A percentile compares a stretch with the other conserved stretches of the same genome.
Conservation (phyloP, 2,329 filamentous ascomycete genomes). For the Aspergillus pseudoglaucus region DNA sequence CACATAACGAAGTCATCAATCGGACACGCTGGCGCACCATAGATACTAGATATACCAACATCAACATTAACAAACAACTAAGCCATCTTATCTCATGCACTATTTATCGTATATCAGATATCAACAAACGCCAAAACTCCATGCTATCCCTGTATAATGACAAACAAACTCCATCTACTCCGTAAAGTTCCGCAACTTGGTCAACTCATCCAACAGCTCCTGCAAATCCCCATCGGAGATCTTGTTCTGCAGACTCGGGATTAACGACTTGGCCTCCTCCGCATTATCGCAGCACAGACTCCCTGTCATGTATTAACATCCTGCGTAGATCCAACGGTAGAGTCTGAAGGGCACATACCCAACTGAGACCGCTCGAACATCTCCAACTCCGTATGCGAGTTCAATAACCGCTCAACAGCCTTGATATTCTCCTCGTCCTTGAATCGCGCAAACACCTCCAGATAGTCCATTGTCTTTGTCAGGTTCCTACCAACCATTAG, state of each 20-base stretch:
- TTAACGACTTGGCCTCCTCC: slow-evolving; percentile 93
- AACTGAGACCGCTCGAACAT: slow-evolving; percentile 92
- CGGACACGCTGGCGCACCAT: too few relatives aligned
- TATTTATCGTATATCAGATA: not conserved
- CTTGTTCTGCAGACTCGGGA: slow-evolving; percentile 82
- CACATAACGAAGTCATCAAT: too few relatives aligned
- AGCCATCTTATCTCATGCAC: not conserved
- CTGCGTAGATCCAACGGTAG: not conserved
- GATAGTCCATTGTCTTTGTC: slow-evolving; percentile 82
- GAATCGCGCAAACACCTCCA: slow-evolving; percentile 92
- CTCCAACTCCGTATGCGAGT: slow-evolving; percentile 67
- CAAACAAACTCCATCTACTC: slow-evolving; percentile 21
- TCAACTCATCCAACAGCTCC: slow-evolving; percentile 82
- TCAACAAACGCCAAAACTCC: slow-evolving; percentile 20
- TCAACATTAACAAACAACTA: not conserved
- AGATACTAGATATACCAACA: too few relatives aligned
- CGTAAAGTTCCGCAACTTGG: slow-evolving; percentile 59
- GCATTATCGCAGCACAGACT: slow-evolving; percentile 86
- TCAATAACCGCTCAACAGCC: slow-evolving; percentile 82
- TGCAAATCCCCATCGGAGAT: slow-evolving; percentile 84
- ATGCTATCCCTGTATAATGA: slow-evolving; percentile 13
- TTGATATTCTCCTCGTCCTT: slow-evolving; percentile 92
- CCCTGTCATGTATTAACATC: slow-evolving; percentile 46
- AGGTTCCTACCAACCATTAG: slow-evolving; percentile 49
- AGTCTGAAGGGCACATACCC: slow-evolving; percentile 58